Percentiles rank a stretch among this genome's conserved stretches.
These are phyloP conservation scores for Jatropha podagrica DNA, from an alignment of 441 rosid genomes.

Conservation along the genomic window DNA sequence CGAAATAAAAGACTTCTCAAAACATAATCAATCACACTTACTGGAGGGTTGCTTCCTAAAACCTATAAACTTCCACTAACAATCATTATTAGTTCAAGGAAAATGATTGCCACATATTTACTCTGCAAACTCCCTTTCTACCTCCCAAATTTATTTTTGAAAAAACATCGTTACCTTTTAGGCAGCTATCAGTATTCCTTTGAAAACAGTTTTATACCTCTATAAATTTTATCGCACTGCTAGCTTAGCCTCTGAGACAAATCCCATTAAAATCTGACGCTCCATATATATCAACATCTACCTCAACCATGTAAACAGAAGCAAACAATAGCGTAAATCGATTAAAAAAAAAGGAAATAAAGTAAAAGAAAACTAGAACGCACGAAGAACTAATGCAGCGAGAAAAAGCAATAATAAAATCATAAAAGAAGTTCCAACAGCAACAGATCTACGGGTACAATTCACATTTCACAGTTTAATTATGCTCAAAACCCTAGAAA, in stretches of 20 bases:
- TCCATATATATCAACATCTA: background rate
- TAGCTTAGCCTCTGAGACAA: background rate
- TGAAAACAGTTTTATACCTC: background rate
- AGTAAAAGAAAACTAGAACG: background rate
- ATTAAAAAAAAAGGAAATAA: background rate
- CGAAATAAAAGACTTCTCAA: background rate
- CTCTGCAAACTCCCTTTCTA: background rate
- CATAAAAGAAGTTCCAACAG: background rate
- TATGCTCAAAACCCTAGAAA: constrained; percentile 11
- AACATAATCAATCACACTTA: background rate
- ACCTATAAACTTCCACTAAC: background rate
- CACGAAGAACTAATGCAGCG: background rate
- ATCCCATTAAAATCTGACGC: background rate
- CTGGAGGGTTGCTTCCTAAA: background rate
- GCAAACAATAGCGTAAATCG: too few relatives aligned
- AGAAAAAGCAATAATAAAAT: background rate
- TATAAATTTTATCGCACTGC: background rate
- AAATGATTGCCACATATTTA: background rate
- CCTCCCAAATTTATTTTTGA: background rate
- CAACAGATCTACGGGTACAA: constrained; percentile 9
- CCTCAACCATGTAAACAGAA: background rate
- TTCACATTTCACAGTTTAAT: background rate
- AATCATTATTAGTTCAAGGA: background rate
- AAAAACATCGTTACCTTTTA: background rate
- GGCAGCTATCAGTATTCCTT: background rate